These are phyloP conservation scores for Pleurotus sapidus DNA, from an alignment of 768 basidiomycete species.

Conservation along the genomic window DNA sequence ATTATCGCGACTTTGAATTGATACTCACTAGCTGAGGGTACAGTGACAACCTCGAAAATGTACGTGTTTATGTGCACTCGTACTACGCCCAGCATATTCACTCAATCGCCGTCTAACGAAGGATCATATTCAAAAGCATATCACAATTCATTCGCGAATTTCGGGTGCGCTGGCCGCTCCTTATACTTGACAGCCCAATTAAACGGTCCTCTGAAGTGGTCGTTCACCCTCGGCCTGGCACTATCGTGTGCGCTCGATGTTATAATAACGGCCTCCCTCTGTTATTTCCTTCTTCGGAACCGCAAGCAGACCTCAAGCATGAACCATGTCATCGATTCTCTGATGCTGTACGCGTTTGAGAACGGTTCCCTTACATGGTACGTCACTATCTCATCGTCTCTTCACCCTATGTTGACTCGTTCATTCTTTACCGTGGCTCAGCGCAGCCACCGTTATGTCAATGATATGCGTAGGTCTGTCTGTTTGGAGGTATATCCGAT, in stretches of 20 bases:
- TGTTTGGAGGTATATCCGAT: neutral
- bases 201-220: constrained; percentile 34
- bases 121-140: constrained; percentile 19
- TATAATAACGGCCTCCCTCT: constrained; percentile 44
- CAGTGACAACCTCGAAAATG: constrained; percentile 29
- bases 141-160: constrained; percentile 12
- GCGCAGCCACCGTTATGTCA: constrained; percentile 37
- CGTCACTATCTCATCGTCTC: neutral
- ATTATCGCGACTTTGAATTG: neutral
- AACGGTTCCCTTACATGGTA: constrained; percentile 51
- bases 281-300: constrained; percentile 36
- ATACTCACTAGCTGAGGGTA: neutral
- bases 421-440: constrained; percentile 11
- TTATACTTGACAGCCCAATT: neutral
- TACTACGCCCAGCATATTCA: neutral
- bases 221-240: constrained; percentile 50
- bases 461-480: constrained; percentile 35
- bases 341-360: constrained; percentile 51
- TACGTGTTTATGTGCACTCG: constrained; percentile 10
- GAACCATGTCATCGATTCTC: constrained; percentile 42
- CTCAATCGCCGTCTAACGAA: constrained; percentile 5
- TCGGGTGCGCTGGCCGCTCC: constrained; percentile 14
- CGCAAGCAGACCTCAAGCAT: constrained; percentile 36
- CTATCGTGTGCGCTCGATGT: constrained; percentile 48
- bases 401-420: neutral